Evolutionary conservation across 805 yeast genomes (phyloP).

Genomic region (Ogataea thermomethanolica): DNA sequence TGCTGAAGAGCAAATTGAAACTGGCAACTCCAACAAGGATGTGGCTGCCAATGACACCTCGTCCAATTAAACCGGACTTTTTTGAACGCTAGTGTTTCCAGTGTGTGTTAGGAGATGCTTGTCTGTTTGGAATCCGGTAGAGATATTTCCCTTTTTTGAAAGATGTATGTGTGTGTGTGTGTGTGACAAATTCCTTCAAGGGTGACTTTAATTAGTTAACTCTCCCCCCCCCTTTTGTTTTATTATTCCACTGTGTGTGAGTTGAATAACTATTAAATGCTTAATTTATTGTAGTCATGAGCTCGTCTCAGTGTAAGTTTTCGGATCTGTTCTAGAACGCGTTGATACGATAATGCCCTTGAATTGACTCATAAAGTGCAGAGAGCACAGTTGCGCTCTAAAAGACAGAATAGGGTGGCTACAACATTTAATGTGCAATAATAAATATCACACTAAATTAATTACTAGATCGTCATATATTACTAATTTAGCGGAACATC

Average conservation of each 20-base stretch:
- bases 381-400: too few species aligned
- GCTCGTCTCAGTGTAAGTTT: too few species aligned
- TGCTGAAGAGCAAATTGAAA: slow-evolving; percentile 12
- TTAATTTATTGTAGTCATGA: too few species aligned
- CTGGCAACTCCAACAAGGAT: slow-evolving; percentile 2
- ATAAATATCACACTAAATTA: too few species aligned
- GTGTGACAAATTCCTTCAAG: slow-evolving; percentile 6
- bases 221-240: slow-evolving; percentile 15
- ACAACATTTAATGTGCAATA: too few species aligned
- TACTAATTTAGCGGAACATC: slow-evolving; percentile 51
- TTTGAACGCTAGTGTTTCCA: background rate
- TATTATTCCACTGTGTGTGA: slow-evolving; percentile 2
- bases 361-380: too few species aligned
- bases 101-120: slow-evolving; percentile 10
- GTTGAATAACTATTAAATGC: background rate
- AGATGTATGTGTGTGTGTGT: slow-evolving; percentile 20
- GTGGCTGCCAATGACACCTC: background rate
- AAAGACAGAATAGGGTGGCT: too few species aligned
- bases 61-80: too few species aligned
- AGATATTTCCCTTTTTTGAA: slow-evolving; percentile 4
- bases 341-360: too few species aligned
- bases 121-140: background rate
- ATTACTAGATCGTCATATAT: too few species aligned
- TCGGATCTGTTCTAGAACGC: too few species aligned
- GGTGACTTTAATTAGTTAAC: slow-evolving; percentile 20